Evolutionary conservation across 2,329 filamentous ascomycete genomes (phyloP).

Genomic region (Phaeosphaeria sp.): DNA sequence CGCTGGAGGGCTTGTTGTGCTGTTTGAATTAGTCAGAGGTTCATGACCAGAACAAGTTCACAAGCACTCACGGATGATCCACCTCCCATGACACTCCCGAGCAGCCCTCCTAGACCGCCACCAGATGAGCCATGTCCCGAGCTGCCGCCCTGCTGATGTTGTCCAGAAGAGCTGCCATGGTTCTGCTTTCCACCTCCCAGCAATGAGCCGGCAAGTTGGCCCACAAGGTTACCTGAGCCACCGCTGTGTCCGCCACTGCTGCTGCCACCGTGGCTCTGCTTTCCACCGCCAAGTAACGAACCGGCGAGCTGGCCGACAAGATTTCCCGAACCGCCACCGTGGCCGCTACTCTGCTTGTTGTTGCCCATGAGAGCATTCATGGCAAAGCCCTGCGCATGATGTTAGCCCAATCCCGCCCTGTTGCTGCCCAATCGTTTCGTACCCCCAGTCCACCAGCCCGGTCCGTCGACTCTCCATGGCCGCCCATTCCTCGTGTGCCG

Average conservation of each 20-base stretch:
- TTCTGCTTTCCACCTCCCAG: constrained; percentile 46
- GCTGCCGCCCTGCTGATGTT: constrained; percentile 53
- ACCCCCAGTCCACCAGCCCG: constrained; percentile 66
- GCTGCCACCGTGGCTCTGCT: constrained; percentile 41
- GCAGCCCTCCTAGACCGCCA: constrained; percentile 33
- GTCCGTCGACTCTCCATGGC: constrained; percentile 47
- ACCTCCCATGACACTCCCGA: constrained; percentile 46
- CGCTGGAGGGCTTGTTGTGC: constrained; percentile 48
- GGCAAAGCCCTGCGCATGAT: constrained; percentile 61
- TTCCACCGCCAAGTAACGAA: constrained; percentile 49
- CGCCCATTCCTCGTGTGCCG: constrained; percentile 54
- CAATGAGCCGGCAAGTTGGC: constrained; percentile 61
- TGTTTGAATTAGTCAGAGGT: constrained; percentile 16
- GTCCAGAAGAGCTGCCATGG: constrained; percentile 50
- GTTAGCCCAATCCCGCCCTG: constrained; percentile 26
- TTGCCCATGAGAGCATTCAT: constrained; percentile 61
- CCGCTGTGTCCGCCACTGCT: constrained; percentile 37
- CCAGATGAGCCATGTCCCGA: constrained; percentile 21
- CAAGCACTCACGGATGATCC: constrained; percentile 37
- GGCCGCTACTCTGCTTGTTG: constrained; percentile 41
- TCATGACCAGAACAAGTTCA: not conserved
- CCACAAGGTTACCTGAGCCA: constrained; percentile 53
- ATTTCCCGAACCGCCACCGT: constrained; percentile 43
- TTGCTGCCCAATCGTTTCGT: constrained; percentile 42
- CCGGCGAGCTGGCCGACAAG: constrained; percentile 63